These are phyloP conservation scores for Plectranthus barbatus DNA, from an alignment of 257 asterid species.

Conservation along the genomic window DNA sequence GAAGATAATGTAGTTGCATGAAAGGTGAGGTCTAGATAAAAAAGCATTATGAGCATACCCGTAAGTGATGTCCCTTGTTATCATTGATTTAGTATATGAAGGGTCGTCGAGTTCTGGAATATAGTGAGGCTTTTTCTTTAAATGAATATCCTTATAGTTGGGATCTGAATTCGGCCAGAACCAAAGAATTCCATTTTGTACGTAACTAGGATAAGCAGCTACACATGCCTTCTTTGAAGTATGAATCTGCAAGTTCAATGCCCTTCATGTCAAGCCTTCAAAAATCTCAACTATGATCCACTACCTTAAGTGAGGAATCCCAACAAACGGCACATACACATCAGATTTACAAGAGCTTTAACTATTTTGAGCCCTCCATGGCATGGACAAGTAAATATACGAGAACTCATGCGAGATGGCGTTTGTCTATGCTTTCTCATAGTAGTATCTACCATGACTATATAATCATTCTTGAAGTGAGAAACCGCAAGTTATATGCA, in stretches of 20 bases:
- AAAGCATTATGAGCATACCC: conserved; percentile 43
- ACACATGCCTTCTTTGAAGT: conserved; percentile 77
- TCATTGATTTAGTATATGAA: conserved; percentile 40
- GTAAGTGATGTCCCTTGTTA: conserved; percentile 64
- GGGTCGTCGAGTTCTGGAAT: conserved; percentile 91
- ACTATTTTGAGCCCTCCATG: background rate
- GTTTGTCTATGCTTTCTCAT: background rate
- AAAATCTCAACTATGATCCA: background rate
- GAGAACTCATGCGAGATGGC: too few relatives aligned
- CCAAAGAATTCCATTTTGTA: conserved; percentile 84
- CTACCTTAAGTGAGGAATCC: background rate
- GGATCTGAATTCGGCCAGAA: conserved; percentile 89
- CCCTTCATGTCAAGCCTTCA: background rate
- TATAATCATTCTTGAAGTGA: background rate
- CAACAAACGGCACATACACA: background rate
- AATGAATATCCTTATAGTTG: conserved; percentile 40
- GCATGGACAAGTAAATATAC: too few relatives aligned
- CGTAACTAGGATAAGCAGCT: conserved; percentile 73
- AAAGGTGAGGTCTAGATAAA: background rate
- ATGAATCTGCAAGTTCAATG: conserved; percentile 50
- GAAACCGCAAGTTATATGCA: too few relatives aligned
- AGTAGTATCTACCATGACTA: background rate
- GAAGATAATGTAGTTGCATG: background rate
- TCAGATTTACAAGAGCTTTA: background rate
- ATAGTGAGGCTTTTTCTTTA: conserved; percentile 61